Evolutionary conservation across 2,329 filamentous ascomycete genomes (phyloP), one percentile per base, ranked within the genome.

Genomic region (Alternaria viburni): DNA sequence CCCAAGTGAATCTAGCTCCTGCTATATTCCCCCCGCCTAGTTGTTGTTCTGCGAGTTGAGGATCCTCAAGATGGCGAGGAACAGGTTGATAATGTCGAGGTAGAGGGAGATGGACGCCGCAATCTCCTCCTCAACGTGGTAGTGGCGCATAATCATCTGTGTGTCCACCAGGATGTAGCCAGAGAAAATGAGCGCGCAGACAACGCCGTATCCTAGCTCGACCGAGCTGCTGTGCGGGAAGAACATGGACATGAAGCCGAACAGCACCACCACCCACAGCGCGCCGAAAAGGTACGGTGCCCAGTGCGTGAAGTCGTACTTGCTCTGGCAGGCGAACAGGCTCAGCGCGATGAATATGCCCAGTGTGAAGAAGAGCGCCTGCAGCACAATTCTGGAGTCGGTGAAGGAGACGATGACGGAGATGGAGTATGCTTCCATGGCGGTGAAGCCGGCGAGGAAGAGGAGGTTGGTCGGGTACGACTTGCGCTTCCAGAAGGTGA

Each of bases 301-400:
- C 95, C 96, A 99, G 68, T 89, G 91, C 1, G 95, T 98, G 80
- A 99, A 99, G 84, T 99, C 96, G 79, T 99, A 99, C 81, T 96
- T 97, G 69, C 92, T 92, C 85, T 99, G 96, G 87, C 94, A 97
- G 54, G 96, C 96, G 80, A 99, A 98, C 47, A 94, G 81, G 4
- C 87, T 90, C 61, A 90, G 79, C 28, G 85, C 87, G 49, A 90
- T 81, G 74, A 90, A 90, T 72, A 90, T 88, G 56, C 84, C 88
- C 10, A 89, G 80, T 1, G 96, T 99, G 61, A 99, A 89, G 69
- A 97, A 82, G 32, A 97, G 90, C 15, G 96, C 96, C 81, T 97
- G 91, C 51, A 99, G 86, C 21, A 99, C 96, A 76, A 98, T 90
- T 55, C 85, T 85, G 19, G 89, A 89, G 64, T 95, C 86, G 83